Conservation (phyloP, 2,329 filamentous ascomycete species). For the Clarireedia monteithiana region DNA sequence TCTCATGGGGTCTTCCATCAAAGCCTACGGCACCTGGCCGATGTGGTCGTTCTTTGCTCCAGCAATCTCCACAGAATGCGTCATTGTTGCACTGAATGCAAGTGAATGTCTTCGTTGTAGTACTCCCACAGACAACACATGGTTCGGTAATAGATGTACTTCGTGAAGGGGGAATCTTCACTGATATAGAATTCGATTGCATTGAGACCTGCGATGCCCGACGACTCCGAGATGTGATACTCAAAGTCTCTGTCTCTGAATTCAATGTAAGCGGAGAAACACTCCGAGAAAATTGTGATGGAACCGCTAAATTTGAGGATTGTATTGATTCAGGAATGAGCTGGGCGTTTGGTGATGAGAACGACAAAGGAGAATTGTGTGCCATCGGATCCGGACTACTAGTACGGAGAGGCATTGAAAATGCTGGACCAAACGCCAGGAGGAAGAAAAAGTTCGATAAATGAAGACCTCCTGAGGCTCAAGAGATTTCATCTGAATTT, state of each 20-base stretch:
- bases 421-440: too few species aligned
- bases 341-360: not conserved
- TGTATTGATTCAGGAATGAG: not conserved
- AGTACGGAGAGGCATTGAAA: not conserved
- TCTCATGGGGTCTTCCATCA: conserved; percentile 31
- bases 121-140: not conserved
- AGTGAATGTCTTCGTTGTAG: not conserved
- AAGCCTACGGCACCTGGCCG: conserved; percentile 14
- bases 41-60: conserved; percentile 10
- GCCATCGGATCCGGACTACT: not conserved
- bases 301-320: not conserved
- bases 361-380: not conserved
- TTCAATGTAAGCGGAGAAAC: not conserved
- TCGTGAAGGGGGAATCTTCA: not conserved
- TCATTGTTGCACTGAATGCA: not conserved
- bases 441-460: too few species aligned
- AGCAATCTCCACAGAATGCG: conserved; percentile 14
- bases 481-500: not conserved
- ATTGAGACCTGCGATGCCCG: not conserved
- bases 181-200: not conserved
- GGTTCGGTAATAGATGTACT: not conserved
- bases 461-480: not conserved
- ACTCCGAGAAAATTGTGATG: not conserved
- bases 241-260: not conserved
- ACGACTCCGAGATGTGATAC: not conserved